Evolutionary conservation across 2,329 filamentous ascomycete species (phyloP).

Genomic region (Exophiala spinifera): DNA sequence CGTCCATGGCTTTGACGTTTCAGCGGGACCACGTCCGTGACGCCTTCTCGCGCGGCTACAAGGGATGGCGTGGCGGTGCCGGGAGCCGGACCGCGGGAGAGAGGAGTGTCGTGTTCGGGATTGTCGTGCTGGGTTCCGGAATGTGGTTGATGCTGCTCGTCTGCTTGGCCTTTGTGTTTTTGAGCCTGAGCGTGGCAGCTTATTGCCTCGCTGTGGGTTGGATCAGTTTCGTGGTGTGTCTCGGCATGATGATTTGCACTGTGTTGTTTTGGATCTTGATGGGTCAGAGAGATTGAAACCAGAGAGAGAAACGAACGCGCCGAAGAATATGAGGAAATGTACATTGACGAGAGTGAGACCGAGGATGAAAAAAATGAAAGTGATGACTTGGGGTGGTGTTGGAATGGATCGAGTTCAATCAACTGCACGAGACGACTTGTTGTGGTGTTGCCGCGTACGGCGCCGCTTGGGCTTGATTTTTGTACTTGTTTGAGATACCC

Average conservation of each 20-base stretch:
- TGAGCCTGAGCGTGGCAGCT: conserved; percentile 17
- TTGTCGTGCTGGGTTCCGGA: conserved; percentile 19
- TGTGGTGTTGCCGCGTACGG: not conserved
- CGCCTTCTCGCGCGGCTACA: conserved; percentile 23
- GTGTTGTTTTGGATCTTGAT: conserved; percentile 19
- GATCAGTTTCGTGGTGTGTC: conserved; percentile 21
- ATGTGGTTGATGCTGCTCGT: conserved; percentile 20
- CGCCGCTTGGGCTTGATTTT: not conserved
- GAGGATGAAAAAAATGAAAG: not conserved
- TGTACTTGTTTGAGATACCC: not conserved
- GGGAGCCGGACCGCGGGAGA: conserved; percentile 20
- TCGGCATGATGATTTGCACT: conserved; percentile 18
- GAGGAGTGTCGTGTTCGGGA: conserved; percentile 20
- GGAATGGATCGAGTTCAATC: no score
- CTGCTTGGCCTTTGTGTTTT: conserved; percentile 23
- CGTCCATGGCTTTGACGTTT: conserved; percentile 16
- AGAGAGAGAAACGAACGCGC: not conserved
- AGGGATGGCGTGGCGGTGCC: conserved; percentile 19
- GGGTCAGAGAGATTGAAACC: conserved; percentile 16
- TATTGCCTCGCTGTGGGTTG: conserved; percentile 22
- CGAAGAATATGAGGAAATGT: not conserved
- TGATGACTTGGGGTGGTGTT: no score
- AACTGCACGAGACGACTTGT: no score
- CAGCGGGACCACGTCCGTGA: conserved; percentile 21
- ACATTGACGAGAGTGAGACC: no score